Conservation (phyloP, 345 rosid genomes). For the Acer negundo region DNA sequence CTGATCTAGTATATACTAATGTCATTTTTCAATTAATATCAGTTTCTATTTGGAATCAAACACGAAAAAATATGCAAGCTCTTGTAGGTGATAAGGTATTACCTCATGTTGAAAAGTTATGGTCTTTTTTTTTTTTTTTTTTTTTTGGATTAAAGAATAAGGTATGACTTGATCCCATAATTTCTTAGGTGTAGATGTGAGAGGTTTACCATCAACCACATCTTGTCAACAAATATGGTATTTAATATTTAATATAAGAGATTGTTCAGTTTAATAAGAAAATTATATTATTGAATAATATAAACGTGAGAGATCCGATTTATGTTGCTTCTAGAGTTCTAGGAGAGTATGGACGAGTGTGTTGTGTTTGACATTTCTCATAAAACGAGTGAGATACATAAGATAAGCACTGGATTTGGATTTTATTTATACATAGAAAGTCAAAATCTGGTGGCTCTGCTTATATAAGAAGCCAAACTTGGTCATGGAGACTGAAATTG, state of each 20-base stretch:
- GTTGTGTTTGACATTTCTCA: conserved; percentile 21
- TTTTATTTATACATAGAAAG: conserved; percentile 4
- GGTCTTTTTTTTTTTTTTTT: too few relatives aligned
- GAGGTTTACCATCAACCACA: too few relatives aligned
- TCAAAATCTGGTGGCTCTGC: conserved; percentile 14
- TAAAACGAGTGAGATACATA: not conserved
- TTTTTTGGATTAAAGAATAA: fast-evolving
- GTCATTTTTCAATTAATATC: too few relatives aligned
- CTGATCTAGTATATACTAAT: too few relatives aligned
- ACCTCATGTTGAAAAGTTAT: not conserved
- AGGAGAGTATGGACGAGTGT: not conserved
- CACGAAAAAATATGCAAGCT: too few relatives aligned
- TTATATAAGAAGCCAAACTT: conserved; percentile 8
- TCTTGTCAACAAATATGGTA: not conserved
- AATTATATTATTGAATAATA: not conserved
- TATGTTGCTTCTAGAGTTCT: not conserved
- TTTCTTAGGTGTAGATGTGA: too few relatives aligned
- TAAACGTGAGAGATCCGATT: not conserved
- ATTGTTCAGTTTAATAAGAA: not conserved
- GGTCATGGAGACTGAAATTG: not conserved
- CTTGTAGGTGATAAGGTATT: too few relatives aligned
- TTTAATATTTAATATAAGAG: not conserved
- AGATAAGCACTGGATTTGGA: conserved; percentile 9
- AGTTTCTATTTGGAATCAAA: too few relatives aligned
- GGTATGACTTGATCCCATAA: too few relatives aligned